Evolutionary conservation across 257 asterid species (phyloP).

Genomic region (Cordia subcordata): DNA sequence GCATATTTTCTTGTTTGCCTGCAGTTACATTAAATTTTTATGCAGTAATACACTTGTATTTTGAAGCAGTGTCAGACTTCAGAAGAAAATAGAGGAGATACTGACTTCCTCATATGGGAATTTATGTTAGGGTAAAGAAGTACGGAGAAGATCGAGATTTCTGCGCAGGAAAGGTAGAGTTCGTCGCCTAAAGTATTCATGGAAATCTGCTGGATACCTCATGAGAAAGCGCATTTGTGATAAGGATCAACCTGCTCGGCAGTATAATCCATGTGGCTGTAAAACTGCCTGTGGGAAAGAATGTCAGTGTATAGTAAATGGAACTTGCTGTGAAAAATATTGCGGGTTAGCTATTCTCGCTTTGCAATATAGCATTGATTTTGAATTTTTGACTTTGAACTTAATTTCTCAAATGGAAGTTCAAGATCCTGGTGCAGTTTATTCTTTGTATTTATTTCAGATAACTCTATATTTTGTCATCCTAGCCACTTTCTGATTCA

Average conservation of each 20-base stretch:
- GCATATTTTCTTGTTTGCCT: slow-evolving; percentile 24
- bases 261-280: slow-evolving; percentile 92
- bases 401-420: neutral
- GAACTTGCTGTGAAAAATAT: slow-evolving; percentile 91
- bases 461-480: neutral
- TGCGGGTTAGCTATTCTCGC: slow-evolving; percentile 69
- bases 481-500: slow-evolving; percentile 4
- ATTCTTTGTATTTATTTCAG: neutral
- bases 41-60: neutral
- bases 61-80: neutral
- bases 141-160: slow-evolving; percentile 82
- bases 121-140: slow-evolving; percentile 63
- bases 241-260: slow-evolving; percentile 92
- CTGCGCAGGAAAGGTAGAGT: slow-evolving; percentile 86
- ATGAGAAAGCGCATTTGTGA: slow-evolving; percentile 83
- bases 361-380: neutral
- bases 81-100: neutral
- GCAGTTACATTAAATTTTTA: slow-evolving; percentile 10
- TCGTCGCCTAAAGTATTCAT: slow-evolving; percentile 82
- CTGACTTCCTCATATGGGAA: slow-evolving; percentile 5
- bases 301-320: slow-evolving; percentile 77
- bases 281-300: slow-evolving; percentile 87
- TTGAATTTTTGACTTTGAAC: slow-evolving; percentile 5
- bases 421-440: slow-evolving; percentile 7
- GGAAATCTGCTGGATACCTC: slow-evolving; percentile 93